Evolutionary conservation across 495 filamentous ascomycete species (phyloP), one percentile per base, ranked within the genome.

Genomic region (Xeromyces bisporus): DNA sequence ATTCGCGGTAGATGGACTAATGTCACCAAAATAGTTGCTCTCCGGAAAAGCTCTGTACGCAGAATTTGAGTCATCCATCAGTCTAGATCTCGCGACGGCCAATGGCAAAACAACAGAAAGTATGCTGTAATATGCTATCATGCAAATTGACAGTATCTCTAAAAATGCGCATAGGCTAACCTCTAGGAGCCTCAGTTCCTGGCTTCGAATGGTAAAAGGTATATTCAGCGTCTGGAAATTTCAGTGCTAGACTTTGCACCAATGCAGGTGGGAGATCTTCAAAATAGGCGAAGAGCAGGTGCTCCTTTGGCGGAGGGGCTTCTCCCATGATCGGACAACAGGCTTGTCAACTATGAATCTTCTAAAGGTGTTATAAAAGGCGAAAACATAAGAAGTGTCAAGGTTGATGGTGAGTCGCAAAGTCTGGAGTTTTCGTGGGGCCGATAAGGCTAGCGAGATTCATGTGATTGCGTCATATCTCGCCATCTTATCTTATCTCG

Each of bases 11-110:
- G 48, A 30, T 60, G 40, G 9, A 50, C 45, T 12, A 73, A 65
- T 0, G 77, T 80, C 24, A 70, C 50, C 7, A 83, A 57, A 14
- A 84, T 57, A 2, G 73, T 81, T n/a, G 64, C 69, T 27, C 70
- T 56, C 27, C 67, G 55, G 52, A 59, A 80, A 7, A 68, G 35
- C 11, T 72, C 68, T 46, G 28, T 14, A 7, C 5, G 7, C n/a
- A n/a, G n/a, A n/a, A n/a, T n/a, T n/a, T n/a, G n/a, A n/a, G n/a
- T n/a, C n/a, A n/a, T n/a, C n/a, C n/a, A n/a, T n/a, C n/a, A n/a
- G n/a, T n/a, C n/a, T n/a, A n/a, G n/a, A n/a, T n/a, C n/a, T n/a
- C n/a, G n/a, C n/a, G n/a, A n/a, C n/a, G n/a, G n/a, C n/a, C n/a
- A 7, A n/a, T 5, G 14, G 1, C 8, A 32, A 17, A 17, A 12